Evolutionary conservation across 2,329 filamentous ascomycete genomes (phyloP).

Genomic region (Elsinoe australis): DNA sequence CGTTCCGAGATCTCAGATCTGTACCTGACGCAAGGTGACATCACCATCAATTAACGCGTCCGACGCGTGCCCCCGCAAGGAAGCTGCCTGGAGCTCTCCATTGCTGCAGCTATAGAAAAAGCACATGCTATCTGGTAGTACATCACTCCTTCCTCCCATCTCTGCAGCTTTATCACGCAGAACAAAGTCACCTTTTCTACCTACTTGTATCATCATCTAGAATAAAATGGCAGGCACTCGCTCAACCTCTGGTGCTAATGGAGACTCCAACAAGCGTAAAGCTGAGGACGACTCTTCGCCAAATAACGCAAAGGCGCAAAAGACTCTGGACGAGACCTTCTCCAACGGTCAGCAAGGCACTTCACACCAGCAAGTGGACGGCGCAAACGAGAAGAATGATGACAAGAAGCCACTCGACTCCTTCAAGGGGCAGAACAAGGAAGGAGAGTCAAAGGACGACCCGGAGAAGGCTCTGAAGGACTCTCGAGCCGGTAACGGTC

Average conservation of each 20-base stretch:
- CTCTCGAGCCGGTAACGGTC: slow-evolving; percentile 20
- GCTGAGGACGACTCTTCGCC: slow-evolving; percentile 28
- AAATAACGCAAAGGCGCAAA: slow-evolving; percentile 36
- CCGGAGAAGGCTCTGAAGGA: slow-evolving; percentile 23
- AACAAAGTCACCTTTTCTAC: too few relatives aligned
- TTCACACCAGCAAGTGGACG: slow-evolving; percentile 13
- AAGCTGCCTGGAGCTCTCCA: slow-evolving; percentile 15
- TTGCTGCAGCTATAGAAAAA: neutral
- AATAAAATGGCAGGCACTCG: slow-evolving; percentile 28
- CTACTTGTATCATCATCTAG: neutral
- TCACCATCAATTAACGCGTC: slow-evolving; percentile 10
- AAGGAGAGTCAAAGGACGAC: slow-evolving; percentile 25
- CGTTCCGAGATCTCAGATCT: slow-evolving; percentile 7
- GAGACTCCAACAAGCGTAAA: slow-evolving; percentile 27
- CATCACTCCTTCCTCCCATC: neutral
- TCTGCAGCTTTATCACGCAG: too few relatives aligned
- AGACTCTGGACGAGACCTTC: slow-evolving; percentile 47
- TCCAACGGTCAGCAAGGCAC: slow-evolving; percentile 19
- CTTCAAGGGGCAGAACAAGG: slow-evolving; percentile 23
- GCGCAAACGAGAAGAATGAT: slow-evolving; percentile 15
- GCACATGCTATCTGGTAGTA: neutral
- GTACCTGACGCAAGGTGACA: slow-evolving; percentile 10
- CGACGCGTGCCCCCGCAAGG: neutral
- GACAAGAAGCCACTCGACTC: slow-evolving; percentile 19
- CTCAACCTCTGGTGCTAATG: slow-evolving; percentile 25